Conservation (phyloP, 345 rosid genomes). For the Eucalyptus brandiana region DNA sequence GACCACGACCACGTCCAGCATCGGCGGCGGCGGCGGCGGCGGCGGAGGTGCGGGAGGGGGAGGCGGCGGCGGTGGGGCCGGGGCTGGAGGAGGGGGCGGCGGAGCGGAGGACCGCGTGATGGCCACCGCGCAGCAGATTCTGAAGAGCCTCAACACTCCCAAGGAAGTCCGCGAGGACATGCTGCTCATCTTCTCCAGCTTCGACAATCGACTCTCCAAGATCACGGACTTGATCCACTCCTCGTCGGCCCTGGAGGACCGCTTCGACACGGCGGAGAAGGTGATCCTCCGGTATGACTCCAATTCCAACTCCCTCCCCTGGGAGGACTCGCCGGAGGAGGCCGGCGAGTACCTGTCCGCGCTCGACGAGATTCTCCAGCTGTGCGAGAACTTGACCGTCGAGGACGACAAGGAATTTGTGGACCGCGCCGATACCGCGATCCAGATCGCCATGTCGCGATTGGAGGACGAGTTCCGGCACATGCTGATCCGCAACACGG, state of each 20-base stretch:
- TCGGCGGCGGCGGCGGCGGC: slow-evolving; percentile 12
- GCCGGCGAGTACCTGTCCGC: slow-evolving; percentile 57
- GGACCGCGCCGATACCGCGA: slow-evolving; percentile 77
- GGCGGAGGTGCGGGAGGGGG: neutral
- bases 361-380: slow-evolving; percentile 60
- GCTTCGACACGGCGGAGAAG: slow-evolving; percentile 61
- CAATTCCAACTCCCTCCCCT: slow-evolving; percentile 22
- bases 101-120: slow-evolving; percentile 77
- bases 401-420: slow-evolving; percentile 29
- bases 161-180: slow-evolving; percentile 92
- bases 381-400: slow-evolving; percentile 36
- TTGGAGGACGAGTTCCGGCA: slow-evolving; percentile 91
- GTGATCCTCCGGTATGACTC: slow-evolving; percentile 56
- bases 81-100: neutral
- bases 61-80: neutral
- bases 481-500: slow-evolving; percentile 58
- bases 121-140: slow-evolving; percentile 98
- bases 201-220: slow-evolving; percentile 87
- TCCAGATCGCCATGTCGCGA: slow-evolving; percentile 90
- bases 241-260: slow-evolving; percentile 13
- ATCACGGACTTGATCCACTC: slow-evolving; percentile 58
- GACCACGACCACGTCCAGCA: slow-evolving; percentile 23
- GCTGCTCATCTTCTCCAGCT: slow-evolving; percentile 87
- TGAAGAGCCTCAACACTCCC: slow-evolving; percentile 81
- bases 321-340: slow-evolving; percentile 71